Base-by-base conservation (phyloP, 164 flowering plant genomes). In the Vitis rotundifolia region DNA sequence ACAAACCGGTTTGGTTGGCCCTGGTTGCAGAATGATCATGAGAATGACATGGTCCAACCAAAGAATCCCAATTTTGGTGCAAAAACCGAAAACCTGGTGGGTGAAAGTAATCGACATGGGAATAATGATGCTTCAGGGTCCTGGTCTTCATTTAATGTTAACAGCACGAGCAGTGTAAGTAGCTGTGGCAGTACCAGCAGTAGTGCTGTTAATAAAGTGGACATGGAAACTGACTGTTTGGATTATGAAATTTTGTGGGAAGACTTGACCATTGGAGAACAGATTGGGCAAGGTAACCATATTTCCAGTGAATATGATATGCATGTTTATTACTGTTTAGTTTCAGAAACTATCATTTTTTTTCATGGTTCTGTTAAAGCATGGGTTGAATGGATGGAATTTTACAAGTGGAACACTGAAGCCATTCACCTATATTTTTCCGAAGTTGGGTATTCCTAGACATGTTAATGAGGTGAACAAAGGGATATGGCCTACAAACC, bases 221-320 rank as follows among this genome's bases (percentile, higher is more conserved):
- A 96, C 18, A 60, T 79, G 76, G 99, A 93, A 13, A 70, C 78
- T 49, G 99, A 93, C 62, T 80, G 88, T 82, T 79, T 89, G 76
- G 97, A 93, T 72, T 90, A 79, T 80, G 99, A 93, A 79, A 93
- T 96, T 29, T 81, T 83, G 79, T 96, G 99, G 99, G 99, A 96
- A 68, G 99, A 96, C 75, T 74, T 96, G 82, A 85, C 87, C 4
- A 82, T 96, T 70, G 96, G 96, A 70, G 99, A 96, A 73, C 95
- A 87, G 68, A 86, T 96, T 74, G 99, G 99, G 51, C 97, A 92
- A 89, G 98, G 99, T 96, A 82, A 59, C 66, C 12, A 37, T 63
- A 54, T 29, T 70, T 68, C 18, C 14, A 37, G 47, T 56, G 47
- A 59, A 18, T 16, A 58, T 49, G 62, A 61, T 37, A 28, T 62